Percentiles rank a stretch among this genome's conserved stretches.
These are phyloP conservation scores for Aspergillus caelatus DNA, from an alignment of 2,329 filamentous ascomycete species.

Conservation along the genomic window DNA sequence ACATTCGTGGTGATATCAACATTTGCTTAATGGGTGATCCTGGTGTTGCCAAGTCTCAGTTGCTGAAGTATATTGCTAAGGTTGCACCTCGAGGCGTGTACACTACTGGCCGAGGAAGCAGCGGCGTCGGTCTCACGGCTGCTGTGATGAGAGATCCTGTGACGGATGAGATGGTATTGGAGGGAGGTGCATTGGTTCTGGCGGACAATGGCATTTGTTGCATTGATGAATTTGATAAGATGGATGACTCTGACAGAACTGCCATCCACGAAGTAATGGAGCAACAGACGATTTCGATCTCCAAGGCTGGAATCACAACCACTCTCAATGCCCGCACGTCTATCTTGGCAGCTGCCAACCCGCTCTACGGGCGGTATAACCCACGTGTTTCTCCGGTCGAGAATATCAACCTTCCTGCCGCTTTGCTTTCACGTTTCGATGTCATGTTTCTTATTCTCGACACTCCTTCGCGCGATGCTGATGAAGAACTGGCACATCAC, in stretches of 20 bases:
- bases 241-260: constrained; percentile 76
- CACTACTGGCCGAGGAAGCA: constrained; percentile 79
- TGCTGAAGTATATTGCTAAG: constrained; percentile 98
- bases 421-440: constrained; percentile 94
- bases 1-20: constrained; percentile 98
- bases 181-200: constrained; percentile 76
- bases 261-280: constrained; percentile 89
- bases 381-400: constrained; percentile 95
- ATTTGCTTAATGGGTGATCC: constrained; percentile 99
- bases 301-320: constrained; percentile 92
- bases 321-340: constrained; percentile 95
- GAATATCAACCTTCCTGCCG: constrained; percentile 98
- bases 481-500: constrained; percentile 92
- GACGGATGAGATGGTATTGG: constrained; percentile 76
- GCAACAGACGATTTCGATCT: constrained; percentile 82
- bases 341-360: constrained; percentile 94
- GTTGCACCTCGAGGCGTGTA: constrained; percentile 91
- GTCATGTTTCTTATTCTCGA: constrained; percentile 96
- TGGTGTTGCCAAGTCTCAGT: constrained; percentile 97
- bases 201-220: constrained; percentile 83
- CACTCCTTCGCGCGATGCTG: constrained; percentile 83
- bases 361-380: constrained; percentile 97
- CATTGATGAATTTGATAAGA: constrained; percentile 86
- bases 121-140: constrained; percentile 78
- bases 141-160: constrained; percentile 81